Evolutionary conservation across 192 early-diverging fungal genomes (phyloP).

Genomic region (Gigaspora rosea): DNA sequence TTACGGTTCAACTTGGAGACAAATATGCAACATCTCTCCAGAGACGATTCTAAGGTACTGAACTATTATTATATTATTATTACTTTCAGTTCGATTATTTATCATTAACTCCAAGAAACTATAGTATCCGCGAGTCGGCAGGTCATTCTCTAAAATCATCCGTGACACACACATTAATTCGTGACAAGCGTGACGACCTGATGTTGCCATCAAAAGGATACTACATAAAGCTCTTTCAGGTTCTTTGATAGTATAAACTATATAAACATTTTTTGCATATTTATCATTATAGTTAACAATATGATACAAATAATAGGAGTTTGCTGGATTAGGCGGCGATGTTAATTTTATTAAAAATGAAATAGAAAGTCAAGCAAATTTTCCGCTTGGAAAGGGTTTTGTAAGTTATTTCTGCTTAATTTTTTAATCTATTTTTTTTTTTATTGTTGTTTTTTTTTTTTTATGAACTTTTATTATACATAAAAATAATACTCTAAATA

Average conservation of each 20-base stretch:
- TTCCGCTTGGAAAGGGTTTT: no score
- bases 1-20: conserved; percentile 80
- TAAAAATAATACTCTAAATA: conserved; percentile 1
- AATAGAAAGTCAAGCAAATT: conserved; percentile 70
- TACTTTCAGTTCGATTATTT: not conserved
- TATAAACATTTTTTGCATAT: not conserved
- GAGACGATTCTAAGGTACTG: conserved; percentile 61
- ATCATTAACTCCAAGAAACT: conserved; percentile 18
- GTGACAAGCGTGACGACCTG: conserved; percentile 77
- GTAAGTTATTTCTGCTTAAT: conserved; percentile 31
- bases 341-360: conserved; percentile 72
- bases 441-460: not conserved
- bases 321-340: conserved; percentile 89
- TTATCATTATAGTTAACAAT: not conserved
- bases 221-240: conserved; percentile 42
- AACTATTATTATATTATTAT: conserved; percentile 22
- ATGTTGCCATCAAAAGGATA: conserved; percentile 77
- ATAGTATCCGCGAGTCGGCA: conserved; percentile 72
- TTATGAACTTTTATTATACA: not conserved
- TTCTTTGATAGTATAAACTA: not conserved
- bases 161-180: conserved; percentile 62
- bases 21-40: conserved; percentile 59
- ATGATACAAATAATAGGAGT: conserved; percentile 46
- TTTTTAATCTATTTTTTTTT: not conserved
- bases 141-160: conserved; percentile 87